Conservation (phyloP, 2,329 filamentous ascomycete genomes). For the Coleophoma crateriformis region DNA sequence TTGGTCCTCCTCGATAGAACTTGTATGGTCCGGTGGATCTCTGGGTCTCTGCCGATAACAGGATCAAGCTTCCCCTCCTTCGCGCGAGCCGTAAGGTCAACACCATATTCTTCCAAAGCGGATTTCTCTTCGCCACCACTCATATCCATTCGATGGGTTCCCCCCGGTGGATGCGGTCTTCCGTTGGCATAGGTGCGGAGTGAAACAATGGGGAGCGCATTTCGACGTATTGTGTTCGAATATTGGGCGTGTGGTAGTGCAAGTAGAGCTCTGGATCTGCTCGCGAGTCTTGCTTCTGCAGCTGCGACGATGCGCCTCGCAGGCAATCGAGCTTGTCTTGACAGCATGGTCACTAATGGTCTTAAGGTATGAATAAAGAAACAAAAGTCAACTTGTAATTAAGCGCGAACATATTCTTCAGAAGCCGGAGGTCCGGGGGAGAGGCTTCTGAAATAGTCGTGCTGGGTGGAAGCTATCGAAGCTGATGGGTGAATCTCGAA, state of each 20-base stretch:
- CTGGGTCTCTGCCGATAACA: conserved; percentile 85
- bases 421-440: no score
- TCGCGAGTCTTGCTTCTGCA: conserved; percentile 8
- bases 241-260: conserved; percentile 7
- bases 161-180: conserved; percentile 79
- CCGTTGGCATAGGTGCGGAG: conserved; percentile 60
- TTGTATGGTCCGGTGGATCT: conserved; percentile 93
- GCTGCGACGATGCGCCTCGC: conserved; percentile 17
- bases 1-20: conserved; percentile 89
- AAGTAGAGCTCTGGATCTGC: conserved; percentile 6
- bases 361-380: conserved; percentile 2
- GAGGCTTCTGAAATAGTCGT: no score
- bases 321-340: conserved; percentile 18
- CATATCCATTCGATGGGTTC: conserved; percentile 91
- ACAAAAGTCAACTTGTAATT: neutral
- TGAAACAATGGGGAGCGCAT: conserved; percentile 32
- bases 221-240: conserved; percentile 11
- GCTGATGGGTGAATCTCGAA: no score
- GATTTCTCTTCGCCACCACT: conserved; percentile 72
- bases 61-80: conserved; percentile 89
- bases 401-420: conserved; percentile 5
- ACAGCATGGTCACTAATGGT: conserved; percentile 13
- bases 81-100: conserved; percentile 82
- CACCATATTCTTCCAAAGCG: conserved; percentile 83
- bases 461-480: no score